Base-by-base conservation (phyloP, 345 rosid genomes). In the Eucalyptus marginata region DNA sequence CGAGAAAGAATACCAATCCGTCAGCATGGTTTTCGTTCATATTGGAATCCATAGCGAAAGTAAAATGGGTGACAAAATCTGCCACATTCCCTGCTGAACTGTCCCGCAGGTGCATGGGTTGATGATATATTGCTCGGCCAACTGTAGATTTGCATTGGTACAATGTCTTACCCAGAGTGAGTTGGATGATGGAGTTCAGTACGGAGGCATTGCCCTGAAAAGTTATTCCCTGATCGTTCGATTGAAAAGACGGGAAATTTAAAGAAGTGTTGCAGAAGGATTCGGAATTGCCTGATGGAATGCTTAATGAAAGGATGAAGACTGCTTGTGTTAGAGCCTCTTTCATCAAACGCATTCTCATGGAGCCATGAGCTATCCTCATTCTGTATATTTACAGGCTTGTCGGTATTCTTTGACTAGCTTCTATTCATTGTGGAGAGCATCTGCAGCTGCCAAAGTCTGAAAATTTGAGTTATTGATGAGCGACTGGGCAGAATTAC, bases 21-120 rank as follows among this genome's bases (percentile, higher is more conserved):
- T 89, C 92, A 3, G 89, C 89, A 24, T 29, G 27, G n/a, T 3
- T 1, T 1, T 71, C 2, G 4, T 36, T 10, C 8, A 13, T 49
- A 43, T n/a, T 3, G 13, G 88, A 81, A 10, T 76, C 17, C 3
- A 92, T 83, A 8, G n/a, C 44, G 49, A 92, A 90, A 25, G 92
- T 88, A 83, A 92, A 92, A 17, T 88, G 51, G 25, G 90, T 91
- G 54, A 17, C 71, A 90, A 91, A 91, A 86, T 90, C 84, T 56
- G 92, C 10, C 68, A 91, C 76, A 13, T 54, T 88, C 50, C 90
- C 71, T 3, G 91, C 49, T 33, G 79, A 29, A 59, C 54, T 17
- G 33, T 79, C 79, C 43, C 79, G 7, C 49, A 92, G 89, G 51
- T 31, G 93, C 89, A 90, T n/a, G 13, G 91, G 89, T 31, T 87